These are phyloP conservation scores for Vaccinium corymbosum DNA, from an alignment of 148 eudicot species.

Conservation along the genomic window DNA sequence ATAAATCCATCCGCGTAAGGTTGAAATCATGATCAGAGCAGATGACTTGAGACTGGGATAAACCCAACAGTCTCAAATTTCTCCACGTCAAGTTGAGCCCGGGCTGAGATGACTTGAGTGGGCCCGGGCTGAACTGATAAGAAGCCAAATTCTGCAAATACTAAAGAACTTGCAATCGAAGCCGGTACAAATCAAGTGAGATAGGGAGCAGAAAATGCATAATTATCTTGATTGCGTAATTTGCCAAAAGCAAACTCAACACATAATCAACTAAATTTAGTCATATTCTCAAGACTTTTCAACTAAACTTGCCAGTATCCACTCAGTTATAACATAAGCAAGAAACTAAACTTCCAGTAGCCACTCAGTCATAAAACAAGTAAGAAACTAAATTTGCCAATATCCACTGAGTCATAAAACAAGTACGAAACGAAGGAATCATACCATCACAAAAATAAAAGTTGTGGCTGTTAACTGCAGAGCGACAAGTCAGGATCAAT, in stretches of 20 bases:
- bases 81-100: no score
- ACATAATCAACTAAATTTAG: background rate
- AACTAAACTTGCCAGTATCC: background rate
- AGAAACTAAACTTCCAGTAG: background rate
- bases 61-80: no score
- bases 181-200: background rate
- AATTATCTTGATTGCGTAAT: background rate
- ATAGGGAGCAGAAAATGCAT: background rate
- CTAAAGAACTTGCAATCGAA: background rate
- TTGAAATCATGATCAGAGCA: no score
- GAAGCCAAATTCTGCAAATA: no score
- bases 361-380: background rate
- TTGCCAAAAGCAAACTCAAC: background rate
- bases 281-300: background rate
- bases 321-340: background rate
- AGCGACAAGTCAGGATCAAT: constrained; percentile 17
- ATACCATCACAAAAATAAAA: background rate
- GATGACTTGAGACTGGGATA: no score
- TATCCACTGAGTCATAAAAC: background rate
- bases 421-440: background rate
- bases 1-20: no score
- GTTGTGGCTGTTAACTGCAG: constrained; percentile 25
- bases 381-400: background rate
- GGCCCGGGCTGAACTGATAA: no score
- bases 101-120: no score